A percentile compares a stretch with the other conserved stretches of the same genome.
These are phyloP conservation scores for Penstemon eatonii DNA, from an alignment of 257 asterid species.

Conservation along the genomic window DNA sequence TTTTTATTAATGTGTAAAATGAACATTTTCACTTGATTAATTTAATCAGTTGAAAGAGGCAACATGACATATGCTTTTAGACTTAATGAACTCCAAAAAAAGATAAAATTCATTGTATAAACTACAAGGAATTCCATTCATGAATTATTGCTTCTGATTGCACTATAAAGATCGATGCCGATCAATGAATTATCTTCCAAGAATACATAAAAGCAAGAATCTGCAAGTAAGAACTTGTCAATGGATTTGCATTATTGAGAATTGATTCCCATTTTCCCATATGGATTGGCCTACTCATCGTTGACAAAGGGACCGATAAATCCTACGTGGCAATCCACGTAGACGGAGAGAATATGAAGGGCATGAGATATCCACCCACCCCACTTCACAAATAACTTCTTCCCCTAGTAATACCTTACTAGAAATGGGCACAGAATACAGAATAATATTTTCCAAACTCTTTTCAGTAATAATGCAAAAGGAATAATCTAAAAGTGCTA, in stretches of 20 bases:
- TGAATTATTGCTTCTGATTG: slow-evolving; percentile 19
- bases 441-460: slow-evolving; percentile 39
- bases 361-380: slow-evolving; percentile 26
- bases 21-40: slow-evolving; percentile 26
- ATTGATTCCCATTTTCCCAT: slow-evolving; percentile 39
- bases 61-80: too few species aligned
- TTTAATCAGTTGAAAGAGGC: slow-evolving; percentile 11
- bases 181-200: not conserved
- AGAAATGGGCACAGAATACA: slow-evolving; percentile 56
- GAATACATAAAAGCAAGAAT: not conserved
- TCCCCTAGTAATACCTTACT: slow-evolving; percentile 51
- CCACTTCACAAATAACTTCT: slow-evolving; percentile 35
- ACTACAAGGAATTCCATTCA: slow-evolving; percentile 9
- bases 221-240: slow-evolving; percentile 33
- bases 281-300: slow-evolving; percentile 1
- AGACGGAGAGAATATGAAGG: not conserved
- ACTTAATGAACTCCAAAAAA: slow-evolving; percentile 1
- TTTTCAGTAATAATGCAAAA: slow-evolving; percentile 46
- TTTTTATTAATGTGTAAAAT: slow-evolving; percentile 20
- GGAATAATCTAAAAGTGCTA: slow-evolving; percentile 41
- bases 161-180: slow-evolving; percentile 2
- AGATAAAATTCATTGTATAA: slow-evolving; percentile 18
- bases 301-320: slow-evolving; percentile 3
- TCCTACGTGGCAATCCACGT: slow-evolving; percentile 19
- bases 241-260: slow-evolving; percentile 46